Evolutionary conservation across 345 rosid species (phyloP), one percentile per base, ranked within the genome.

Genomic region (rapeseed (Brassica napus)): DNA sequence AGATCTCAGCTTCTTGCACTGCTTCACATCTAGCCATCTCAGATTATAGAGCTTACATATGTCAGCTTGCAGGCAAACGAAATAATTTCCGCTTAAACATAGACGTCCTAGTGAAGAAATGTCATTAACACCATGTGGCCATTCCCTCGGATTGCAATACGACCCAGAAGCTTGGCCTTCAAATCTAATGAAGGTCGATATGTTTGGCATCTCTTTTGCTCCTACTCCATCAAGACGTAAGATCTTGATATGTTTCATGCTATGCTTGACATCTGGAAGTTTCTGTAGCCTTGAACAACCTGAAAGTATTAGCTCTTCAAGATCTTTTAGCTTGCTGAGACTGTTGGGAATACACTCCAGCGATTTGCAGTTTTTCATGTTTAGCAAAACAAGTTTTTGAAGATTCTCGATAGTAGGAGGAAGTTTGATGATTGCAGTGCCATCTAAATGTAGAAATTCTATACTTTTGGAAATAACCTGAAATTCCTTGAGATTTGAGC

Each of bases 351-450:
- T 21, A 6, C 39, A 34, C 39, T 34, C 8, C 39, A 34, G 6
- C 39, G 8, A 5, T 34, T 34, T 34, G 39, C 76, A 73, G 15
- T 62, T 42, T 23, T 60, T 60, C 5, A 73, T 2, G 24, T 61
- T 39, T 21, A 73, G 30, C 6, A 59, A 1, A 1, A 26, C 4
- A 2, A 73, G 76, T 1, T 31, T 31, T 31, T 31, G 34, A 31
- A 31, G 34, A 31, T 31, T 31, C 34, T 31, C 34, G 34, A 31
- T 31, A 31, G 34, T 31, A 5, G 42, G 62, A 9, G 78, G 78
- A 24, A 83, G 64, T 14, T 60, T 65, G 4, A 12, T 7, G 5
- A 83, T 73, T 2, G 72, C 68, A 0, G 77, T 69, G 9, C 71
- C 84, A 69, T 23, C 72, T 4, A 79, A 55, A 39, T n/a, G 1